Evolutionary conservation across 2,329 filamentous ascomycete species (phyloP).

Genomic region (Diplodia intermedia): DNA sequence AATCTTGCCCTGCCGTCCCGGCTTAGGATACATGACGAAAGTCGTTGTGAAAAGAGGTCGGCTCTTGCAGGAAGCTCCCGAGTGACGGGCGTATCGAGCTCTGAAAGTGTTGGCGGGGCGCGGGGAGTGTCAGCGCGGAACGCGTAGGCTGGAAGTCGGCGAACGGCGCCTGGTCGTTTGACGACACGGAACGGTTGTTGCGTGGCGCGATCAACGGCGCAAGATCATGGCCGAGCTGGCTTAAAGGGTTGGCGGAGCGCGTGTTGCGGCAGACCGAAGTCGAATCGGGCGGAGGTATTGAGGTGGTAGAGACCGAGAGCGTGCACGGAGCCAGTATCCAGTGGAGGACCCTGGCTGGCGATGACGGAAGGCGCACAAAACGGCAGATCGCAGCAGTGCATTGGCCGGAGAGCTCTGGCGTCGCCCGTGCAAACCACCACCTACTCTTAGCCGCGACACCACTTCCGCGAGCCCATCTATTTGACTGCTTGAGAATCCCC

Average conservation of each 20-base stretch:
- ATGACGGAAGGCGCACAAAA: constrained; percentile 28
- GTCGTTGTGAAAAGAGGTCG: background rate
- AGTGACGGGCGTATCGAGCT: constrained; percentile 13
- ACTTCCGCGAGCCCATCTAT: background rate
- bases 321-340: constrained; percentile 2
- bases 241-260: background rate
- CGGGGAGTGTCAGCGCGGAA: constrained; percentile 10
- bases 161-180: constrained; percentile 6
- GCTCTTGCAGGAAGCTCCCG: background rate
- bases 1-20: constrained; percentile 62
- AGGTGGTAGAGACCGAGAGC: background rate
- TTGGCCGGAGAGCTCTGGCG: constrained; percentile 21
- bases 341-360: constrained; percentile 14
- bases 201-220: constrained; percentile 5
- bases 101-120: constrained; percentile 8
- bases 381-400: background rate
- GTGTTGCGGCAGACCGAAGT: background rate
- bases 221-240: constrained; percentile 18
- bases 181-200: background rate
- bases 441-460: constrained; percentile 6
- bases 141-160: background rate
- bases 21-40: constrained; percentile 23
- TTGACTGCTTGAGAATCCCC: background rate
- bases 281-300: constrained; percentile 8
- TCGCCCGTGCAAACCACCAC: constrained; percentile 7